Evolutionary conservation across 2,329 filamentous ascomycete species (phyloP).

Genomic region (Cryphonectria nitschkei): DNA sequence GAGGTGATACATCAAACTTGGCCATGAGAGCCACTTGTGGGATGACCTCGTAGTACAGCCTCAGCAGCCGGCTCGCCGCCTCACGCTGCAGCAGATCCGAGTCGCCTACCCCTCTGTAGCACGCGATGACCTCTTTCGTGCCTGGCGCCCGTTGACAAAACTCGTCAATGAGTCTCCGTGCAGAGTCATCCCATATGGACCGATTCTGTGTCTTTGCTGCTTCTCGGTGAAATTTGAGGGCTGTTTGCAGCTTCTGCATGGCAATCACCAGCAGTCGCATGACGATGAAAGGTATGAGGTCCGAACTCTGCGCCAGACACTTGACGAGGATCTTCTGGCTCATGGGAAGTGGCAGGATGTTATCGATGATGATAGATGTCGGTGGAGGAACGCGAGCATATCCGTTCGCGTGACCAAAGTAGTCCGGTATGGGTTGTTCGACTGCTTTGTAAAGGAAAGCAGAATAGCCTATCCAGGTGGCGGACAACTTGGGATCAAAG

Average conservation of each 20-base stretch:
- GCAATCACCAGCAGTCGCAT: slow-evolving; percentile 78
- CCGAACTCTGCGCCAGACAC: slow-evolving; percentile 77
- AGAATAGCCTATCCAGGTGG: slow-evolving; percentile 94
- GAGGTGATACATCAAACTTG: slow-evolving; percentile 84
- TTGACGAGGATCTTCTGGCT: slow-evolving; percentile 78
- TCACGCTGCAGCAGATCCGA: slow-evolving; percentile 77
- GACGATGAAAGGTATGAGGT: slow-evolving; percentile 83
- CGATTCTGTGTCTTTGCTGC: slow-evolving; percentile 41
- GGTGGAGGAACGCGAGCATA: slow-evolving; percentile 75
- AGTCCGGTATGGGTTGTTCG: slow-evolving; percentile 70
- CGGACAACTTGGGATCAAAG: slow-evolving; percentile 88
- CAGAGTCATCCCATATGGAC: slow-evolving; percentile 70
- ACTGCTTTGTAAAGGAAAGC: slow-evolving; percentile 85
- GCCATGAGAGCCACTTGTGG: slow-evolving; percentile 80
- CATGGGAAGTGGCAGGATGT: slow-evolving; percentile 80
- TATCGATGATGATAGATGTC: slow-evolving; percentile 78
- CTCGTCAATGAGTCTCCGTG: slow-evolving; percentile 68
- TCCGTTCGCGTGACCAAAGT: slow-evolving; percentile 68
- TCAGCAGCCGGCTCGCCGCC: slow-evolving; percentile 75
- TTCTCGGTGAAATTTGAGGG: slow-evolving; percentile 64
- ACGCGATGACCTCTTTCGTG: slow-evolving; percentile 77
- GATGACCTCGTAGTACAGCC: slow-evolving; percentile 82
- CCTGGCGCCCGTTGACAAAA: slow-evolving; percentile 80
- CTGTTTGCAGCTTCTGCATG: slow-evolving; percentile 74
- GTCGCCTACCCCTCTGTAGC: slow-evolving; percentile 70